Evolutionary conservation across 2,329 filamentous ascomycete genomes (phyloP).

Genomic region (Neonectria faginata): DNA sequence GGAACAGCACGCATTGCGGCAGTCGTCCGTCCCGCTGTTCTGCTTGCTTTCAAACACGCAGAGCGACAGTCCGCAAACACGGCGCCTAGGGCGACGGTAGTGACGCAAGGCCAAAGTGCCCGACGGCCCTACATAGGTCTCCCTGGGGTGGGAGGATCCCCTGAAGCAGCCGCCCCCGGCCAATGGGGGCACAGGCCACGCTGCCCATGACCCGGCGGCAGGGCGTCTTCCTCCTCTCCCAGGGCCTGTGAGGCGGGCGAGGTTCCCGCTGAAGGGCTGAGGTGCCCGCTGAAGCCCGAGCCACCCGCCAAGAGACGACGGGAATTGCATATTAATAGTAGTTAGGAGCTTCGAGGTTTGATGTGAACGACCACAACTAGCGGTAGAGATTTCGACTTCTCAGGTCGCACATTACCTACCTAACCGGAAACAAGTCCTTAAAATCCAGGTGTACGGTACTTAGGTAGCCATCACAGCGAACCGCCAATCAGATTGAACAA

Average conservation of each 20-base stretch:
- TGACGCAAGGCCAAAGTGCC: neutral
- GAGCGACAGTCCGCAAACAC: neutral
- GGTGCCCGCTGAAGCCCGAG: constrained; percentile 1
- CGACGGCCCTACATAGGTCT: neutral
- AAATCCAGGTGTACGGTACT: neutral
- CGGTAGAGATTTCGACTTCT: neutral
- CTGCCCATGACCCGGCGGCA: neutral
- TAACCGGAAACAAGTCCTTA: neutral
- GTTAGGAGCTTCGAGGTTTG: neutral
- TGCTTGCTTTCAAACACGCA: neutral
- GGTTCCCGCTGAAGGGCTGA: neutral
- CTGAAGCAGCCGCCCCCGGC: constrained; percentile 19
- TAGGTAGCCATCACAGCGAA: neutral
- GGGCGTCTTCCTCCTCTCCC: neutral
- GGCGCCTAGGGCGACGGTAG: neutral
- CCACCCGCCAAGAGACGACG: neutral
- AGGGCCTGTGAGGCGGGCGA: neutral
- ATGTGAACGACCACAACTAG: neutral
- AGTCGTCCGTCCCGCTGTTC: neutral
- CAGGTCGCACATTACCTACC: too few relatives aligned
- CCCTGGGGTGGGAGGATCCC: constrained; percentile 1
- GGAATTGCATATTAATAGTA: neutral
- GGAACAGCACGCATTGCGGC: neutral
- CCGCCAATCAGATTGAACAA: neutral
- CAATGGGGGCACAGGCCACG: constrained; percentile 11